These are phyloP conservation scores for Candida glaebosa DNA, from an alignment of 805 yeast species.

Conservation along the genomic window DNA sequence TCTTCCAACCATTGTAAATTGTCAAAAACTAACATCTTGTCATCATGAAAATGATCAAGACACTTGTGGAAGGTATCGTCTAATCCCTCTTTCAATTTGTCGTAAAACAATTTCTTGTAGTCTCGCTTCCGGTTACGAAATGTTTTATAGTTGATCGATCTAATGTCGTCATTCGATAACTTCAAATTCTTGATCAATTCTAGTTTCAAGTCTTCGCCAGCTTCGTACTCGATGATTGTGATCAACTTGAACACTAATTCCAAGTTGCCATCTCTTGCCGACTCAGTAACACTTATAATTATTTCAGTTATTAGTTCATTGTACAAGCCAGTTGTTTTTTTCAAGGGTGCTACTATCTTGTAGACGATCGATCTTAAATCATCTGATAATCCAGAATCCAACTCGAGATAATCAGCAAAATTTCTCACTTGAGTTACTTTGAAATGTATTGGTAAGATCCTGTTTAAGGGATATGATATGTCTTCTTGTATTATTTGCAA, in stretches of 20 bases:
- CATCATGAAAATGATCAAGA: constrained; percentile 47
- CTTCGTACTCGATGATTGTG: constrained; percentile 78
- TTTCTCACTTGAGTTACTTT: constrained; percentile 68
- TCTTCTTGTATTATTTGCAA: constrained; percentile 30
- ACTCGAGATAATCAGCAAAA: constrained; percentile 68
- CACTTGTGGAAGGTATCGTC: constrained; percentile 66
- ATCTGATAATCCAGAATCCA: constrained; percentile 50
- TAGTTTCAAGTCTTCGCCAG: constrained; percentile 64
- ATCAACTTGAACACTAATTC: constrained; percentile 68
- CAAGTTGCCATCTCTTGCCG: constrained; percentile 63
- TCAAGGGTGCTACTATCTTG: constrained; percentile 51
- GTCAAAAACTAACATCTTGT: constrained; percentile 58
- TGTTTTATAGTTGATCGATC: constrained; percentile 23
- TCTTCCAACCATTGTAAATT: constrained; percentile 81
- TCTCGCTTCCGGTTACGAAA: constrained; percentile 45
- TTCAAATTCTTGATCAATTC: constrained; percentile 28
- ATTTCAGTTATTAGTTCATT: constrained; percentile 61
- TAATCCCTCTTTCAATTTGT: constrained; percentile 56
- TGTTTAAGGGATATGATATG: constrained; percentile 44
- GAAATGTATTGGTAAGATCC: constrained; percentile 66
- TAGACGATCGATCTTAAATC: constrained; percentile 68
- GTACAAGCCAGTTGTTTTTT: constrained; percentile 50
- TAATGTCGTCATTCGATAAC: constrained; percentile 16
- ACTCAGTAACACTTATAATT: constrained; percentile 69
- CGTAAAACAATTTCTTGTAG: constrained; percentile 59